A percentile compares a stretch with the other conserved stretches of the same genome.
phyloP scores from a whole-genome alignment of 2,329 filamentous ascomycete genomes.

The Fusarium tjaetaba region DNA sequence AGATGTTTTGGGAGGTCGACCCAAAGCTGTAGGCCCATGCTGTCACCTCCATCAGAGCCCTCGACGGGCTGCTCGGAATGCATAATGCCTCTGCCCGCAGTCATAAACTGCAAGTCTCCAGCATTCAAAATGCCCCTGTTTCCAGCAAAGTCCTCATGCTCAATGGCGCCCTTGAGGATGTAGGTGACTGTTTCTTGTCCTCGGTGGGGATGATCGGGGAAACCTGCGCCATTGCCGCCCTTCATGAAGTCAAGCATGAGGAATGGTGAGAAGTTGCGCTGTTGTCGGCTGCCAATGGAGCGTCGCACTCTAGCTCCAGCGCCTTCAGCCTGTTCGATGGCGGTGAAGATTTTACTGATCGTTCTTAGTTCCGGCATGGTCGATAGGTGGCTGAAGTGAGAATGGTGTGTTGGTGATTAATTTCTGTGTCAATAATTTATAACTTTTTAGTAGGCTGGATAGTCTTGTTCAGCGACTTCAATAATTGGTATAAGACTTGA shows the following conservation, averaged over 20 bases:
- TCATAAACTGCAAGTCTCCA: neutral
- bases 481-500: neutral
- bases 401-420: rapidly evolving
- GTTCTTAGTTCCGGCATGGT: neutral
- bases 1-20: neutral
- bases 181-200: neutral
- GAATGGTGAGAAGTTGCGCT: neutral
- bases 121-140: neutral
- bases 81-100: neutral
- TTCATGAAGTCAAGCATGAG: neutral
- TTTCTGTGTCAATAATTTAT: neutral
- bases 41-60: neutral
- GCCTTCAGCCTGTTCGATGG: neutral
- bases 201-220: neutral
- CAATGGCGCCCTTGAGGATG: neutral
- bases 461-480: neutral
- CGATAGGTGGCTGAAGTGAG: rapidly evolving
- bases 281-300: neutral
- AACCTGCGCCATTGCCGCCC: neutral
- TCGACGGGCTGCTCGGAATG: neutral
- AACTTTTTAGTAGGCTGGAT: rapidly evolving
- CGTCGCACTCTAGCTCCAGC: neutral
- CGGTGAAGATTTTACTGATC: neutral
- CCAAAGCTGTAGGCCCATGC: neutral
- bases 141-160: neutral